A percentile compares a stretch with the other conserved stretches of the same genome.
These are phyloP conservation scores for Fusarium sp. DNA, from an alignment of 2,329 filamentous ascomycete species.

Conservation along the genomic window DNA sequence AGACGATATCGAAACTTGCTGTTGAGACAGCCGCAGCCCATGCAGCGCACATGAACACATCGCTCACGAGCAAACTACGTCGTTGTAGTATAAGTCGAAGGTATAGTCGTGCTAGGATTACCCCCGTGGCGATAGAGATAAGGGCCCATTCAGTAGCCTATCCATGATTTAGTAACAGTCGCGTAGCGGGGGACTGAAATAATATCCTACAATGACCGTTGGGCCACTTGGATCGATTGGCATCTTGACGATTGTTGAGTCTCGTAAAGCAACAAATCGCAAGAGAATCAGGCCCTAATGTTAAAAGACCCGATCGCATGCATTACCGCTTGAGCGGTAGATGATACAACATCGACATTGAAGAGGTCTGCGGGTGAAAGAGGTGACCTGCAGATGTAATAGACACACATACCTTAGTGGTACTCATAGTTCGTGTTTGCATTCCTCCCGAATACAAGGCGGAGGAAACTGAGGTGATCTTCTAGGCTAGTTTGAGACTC, in stretches of 20 bases:
- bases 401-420: not conserved
- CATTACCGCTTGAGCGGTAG: not conserved
- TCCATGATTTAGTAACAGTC: not conserved
- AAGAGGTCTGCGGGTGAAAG: not conserved
- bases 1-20: not conserved
- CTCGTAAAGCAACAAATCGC: not conserved
- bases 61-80: slow-evolving; percentile 13
- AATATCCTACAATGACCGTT: not conserved
- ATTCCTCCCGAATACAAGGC: not conserved
- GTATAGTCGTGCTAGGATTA: slow-evolving; percentile 22
- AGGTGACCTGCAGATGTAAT: not conserved
- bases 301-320: not conserved
- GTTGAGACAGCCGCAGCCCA: not conserved
- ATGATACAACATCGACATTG: not conserved
- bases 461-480: not conserved
- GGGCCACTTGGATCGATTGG: slow-evolving; percentile 2
- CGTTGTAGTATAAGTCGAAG: slow-evolving; percentile 10
- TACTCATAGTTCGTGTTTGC: not conserved
- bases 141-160: slow-evolving; percentile 22
- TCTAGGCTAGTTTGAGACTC: too few species aligned
- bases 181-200: rapidly evolving
- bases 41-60: slow-evolving; percentile 20
- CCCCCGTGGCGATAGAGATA: not conserved
- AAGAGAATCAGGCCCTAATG: not conserved
- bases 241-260: not conserved